Percentiles rank a stretch among this genome's conserved stretches.
These are phyloP conservation scores for Peziza echinospora DNA, from an alignment of 495 filamentous ascomycete species.

Conservation along the genomic window DNA sequence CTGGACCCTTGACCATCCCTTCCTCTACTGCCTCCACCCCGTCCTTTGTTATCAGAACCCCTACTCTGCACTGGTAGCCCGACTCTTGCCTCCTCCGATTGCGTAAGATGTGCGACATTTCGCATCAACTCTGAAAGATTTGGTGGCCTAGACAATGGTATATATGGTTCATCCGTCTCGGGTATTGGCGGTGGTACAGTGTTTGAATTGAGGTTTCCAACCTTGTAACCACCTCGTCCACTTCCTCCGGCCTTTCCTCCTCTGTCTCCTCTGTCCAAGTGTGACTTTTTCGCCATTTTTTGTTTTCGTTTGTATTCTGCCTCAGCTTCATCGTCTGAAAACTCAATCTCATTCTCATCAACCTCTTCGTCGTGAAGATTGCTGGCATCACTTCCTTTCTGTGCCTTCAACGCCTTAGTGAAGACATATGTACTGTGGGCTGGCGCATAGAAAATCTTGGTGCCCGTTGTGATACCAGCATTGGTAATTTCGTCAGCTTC, in stretches of 20 bases:
- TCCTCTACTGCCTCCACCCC: neutral
- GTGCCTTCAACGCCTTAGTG: constrained; percentile 49
- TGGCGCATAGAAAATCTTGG: constrained; percentile 54
- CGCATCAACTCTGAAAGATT: constrained; percentile 16
- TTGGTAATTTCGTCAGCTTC: constrained; percentile 42
- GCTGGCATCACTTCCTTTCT: constrained; percentile 78
- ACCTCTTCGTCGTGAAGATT: constrained; percentile 87
- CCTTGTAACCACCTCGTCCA: constrained; percentile 11
- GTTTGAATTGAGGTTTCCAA: no score
- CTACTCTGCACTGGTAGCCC: constrained; percentile 1
- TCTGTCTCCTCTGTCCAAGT: no score
- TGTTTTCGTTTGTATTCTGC: constrained; percentile 52
- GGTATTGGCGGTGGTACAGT: constrained; percentile 19
- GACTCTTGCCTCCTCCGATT: constrained; percentile 10
- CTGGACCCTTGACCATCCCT: neutral
- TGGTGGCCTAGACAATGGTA: constrained; percentile 19
- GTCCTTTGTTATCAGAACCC: neutral
- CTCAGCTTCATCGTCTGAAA: constrained; percentile 90
- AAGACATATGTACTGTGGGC: constrained; percentile 58
- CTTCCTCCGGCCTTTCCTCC: constrained; percentile 11
- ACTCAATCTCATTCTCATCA: constrained; percentile 67
- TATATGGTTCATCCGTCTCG: constrained; percentile 15
- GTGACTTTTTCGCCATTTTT: constrained; percentile 34
- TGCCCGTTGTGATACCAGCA: constrained; percentile 39
- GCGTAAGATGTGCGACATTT: constrained; percentile 21